Evolutionary conservation across 805 yeast genomes (phyloP).

Genomic region (Starmerella davenportii): DNA sequence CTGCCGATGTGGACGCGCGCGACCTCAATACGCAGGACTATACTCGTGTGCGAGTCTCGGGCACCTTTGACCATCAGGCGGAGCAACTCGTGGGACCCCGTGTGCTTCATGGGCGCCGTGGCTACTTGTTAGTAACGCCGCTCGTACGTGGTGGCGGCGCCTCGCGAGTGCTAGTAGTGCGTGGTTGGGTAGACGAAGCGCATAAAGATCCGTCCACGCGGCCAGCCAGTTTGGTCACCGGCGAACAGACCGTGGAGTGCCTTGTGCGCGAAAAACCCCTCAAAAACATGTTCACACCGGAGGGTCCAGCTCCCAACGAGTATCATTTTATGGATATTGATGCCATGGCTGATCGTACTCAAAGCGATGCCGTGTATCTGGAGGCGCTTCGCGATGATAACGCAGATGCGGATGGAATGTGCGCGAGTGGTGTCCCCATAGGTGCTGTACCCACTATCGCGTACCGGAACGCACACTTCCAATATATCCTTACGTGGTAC

Average conservation of each 20-base stretch:
- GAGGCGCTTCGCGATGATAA: conserved; percentile 45
- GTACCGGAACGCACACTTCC: conserved; percentile 74
- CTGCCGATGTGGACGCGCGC: conserved; percentile 36
- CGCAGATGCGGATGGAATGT: conserved; percentile 36
- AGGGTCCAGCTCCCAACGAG: conserved; percentile 44
- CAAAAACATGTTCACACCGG: conserved; percentile 53
- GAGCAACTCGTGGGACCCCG: conserved; percentile 91
- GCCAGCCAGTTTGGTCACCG: conserved; percentile 54
- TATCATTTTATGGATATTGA: conserved; percentile 68
- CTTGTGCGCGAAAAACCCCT: conserved; percentile 50
- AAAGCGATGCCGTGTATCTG: conserved; percentile 53
- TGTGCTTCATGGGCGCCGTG: conserved; percentile 48
- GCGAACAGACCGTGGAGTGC: conserved; percentile 54
- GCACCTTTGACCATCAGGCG: conserved; percentile 63
- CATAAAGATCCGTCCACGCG: conserved; percentile 35
- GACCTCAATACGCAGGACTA: conserved; percentile 62
- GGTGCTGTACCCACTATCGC: conserved; percentile 70
- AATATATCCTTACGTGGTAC: conserved; percentile 89
- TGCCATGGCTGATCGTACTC: conserved; percentile 56
- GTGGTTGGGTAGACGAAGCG: conserved; percentile 79
- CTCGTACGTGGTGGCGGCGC: conserved; percentile 64
- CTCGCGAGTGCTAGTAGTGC: conserved; percentile 57
- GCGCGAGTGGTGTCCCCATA: conserved; percentile 73
- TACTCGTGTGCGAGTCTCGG: conserved; percentile 57
- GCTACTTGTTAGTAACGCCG: conserved; percentile 70